Conservation (phyloP, 257 asterid genomes). For the Buddleja alternifolia region DNA sequence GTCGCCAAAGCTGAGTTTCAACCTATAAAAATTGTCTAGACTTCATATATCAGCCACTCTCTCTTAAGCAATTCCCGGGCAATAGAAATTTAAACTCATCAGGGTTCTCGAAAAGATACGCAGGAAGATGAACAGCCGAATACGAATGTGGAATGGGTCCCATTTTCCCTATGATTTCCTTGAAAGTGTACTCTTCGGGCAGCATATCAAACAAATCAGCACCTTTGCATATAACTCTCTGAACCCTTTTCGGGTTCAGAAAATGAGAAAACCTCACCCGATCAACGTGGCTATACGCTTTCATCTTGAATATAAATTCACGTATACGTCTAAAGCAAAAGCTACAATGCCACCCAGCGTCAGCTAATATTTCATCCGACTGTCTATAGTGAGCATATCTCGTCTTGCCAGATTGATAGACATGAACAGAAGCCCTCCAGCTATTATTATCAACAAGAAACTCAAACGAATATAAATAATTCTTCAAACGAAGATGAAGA, state of each 20-base stretch:
- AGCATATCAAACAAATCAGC: constrained; percentile 83
- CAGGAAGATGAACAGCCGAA: constrained; percentile 84
- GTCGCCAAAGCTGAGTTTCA: constrained; percentile 22
- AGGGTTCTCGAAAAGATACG: constrained; percentile 77
- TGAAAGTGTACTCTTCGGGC: constrained; percentile 84
- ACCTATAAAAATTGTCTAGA: constrained; percentile 33
- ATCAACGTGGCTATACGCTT: constrained; percentile 80
- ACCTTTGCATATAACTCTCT: constrained; percentile 75
- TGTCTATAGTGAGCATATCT: constrained; percentile 84
- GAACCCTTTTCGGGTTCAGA: constrained; percentile 71
- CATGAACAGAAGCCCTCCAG: constrained; percentile 84
- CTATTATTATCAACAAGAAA: constrained; percentile 73
- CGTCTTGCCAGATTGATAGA: constrained; percentile 73
- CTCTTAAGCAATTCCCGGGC: constrained; percentile 83
- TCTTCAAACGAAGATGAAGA: constrained; percentile 76
- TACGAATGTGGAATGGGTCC: constrained; percentile 81
- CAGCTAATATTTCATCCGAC: constrained; percentile 65
- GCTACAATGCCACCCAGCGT: constrained; percentile 91
- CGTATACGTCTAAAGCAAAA: constrained; percentile 70
- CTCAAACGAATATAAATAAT: constrained; percentile 79
- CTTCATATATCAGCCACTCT: constrained; percentile 52
- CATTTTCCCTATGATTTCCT: constrained; percentile 82
- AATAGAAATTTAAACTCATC: constrained; percentile 62
- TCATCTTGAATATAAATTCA: constrained; percentile 84
- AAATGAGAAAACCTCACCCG: constrained; percentile 76